Conservation (phyloP, 139 green algal species). For the Chloropicon primus region DNA sequence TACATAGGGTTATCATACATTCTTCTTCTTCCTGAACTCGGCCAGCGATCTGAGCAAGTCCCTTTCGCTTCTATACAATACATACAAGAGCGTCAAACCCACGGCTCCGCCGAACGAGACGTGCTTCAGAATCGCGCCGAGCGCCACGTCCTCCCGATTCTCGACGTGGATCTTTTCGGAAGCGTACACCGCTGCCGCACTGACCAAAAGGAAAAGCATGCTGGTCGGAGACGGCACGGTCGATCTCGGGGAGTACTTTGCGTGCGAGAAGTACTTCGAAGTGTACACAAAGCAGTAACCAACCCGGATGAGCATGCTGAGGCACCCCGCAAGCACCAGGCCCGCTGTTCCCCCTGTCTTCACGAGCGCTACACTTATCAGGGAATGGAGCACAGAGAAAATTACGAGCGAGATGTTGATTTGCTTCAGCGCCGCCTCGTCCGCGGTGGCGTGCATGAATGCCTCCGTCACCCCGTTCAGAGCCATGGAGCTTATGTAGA, state of each 20-base stretch:
- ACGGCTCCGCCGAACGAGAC: not conserved
- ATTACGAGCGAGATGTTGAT: constrained; percentile 45
- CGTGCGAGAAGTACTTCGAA: constrained; percentile 1
- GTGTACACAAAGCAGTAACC: constrained; percentile 42
- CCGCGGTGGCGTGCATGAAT: constrained; percentile 59
- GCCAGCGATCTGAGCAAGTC: not conserved
- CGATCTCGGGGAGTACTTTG: not conserved
- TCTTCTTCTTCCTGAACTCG: not conserved
- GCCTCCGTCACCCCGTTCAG: constrained; percentile 63
- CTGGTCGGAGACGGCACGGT: not conserved
- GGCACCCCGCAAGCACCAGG: constrained; percentile 50
- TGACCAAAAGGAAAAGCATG: not conserved
- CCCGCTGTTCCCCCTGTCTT: constrained; percentile 23
- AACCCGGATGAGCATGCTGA: constrained; percentile 68
- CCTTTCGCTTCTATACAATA: not conserved
- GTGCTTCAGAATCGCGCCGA: not conserved
- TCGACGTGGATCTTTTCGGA: not conserved
- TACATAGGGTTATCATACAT: not conserved
- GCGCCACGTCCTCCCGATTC: not conserved
- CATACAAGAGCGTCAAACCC: not conserved
- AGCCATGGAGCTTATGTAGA: constrained; percentile 64
- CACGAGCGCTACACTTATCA: constrained; percentile 27
- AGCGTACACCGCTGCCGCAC: too few species aligned
- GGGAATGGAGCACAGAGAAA: constrained; percentile 35
- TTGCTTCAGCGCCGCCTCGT: constrained; percentile 19